A percentile compares a stretch with the other conserved stretches of the same genome.
Evolutionary conservation across 2,329 filamentous ascomycete species (phyloP).

Genomic region (Eutypa lata): DNA sequence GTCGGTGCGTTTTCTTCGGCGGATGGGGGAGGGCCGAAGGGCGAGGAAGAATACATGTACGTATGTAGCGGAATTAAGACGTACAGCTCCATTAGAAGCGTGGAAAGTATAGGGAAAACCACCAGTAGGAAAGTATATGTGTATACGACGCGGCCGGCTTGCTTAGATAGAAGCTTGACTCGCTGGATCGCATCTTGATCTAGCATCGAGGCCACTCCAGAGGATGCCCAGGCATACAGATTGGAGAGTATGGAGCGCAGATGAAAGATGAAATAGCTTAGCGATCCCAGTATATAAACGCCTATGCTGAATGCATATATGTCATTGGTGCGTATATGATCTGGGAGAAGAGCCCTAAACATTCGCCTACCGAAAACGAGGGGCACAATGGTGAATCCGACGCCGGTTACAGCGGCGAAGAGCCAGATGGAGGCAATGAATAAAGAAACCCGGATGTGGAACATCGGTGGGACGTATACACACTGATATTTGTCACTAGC

Average conservation of each 20-base stretch:
- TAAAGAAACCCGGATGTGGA: conserved; percentile 72
- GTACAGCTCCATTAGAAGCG: conserved; percentile 82
- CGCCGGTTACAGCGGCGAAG: conserved; percentile 84
- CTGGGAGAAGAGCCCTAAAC: conserved; percentile 69
- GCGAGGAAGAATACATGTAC: conserved; percentile 53
- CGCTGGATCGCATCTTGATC: conserved; percentile 29
- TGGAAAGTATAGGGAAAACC: conserved; percentile 78
- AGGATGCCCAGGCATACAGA: conserved; percentile 28
- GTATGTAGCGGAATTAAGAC: conserved; percentile 83
- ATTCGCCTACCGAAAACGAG: conserved; percentile 79
- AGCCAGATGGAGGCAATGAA: conserved; percentile 92
- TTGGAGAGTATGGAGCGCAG: conserved; percentile 35
- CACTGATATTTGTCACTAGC: conserved; percentile 62
- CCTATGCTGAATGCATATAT: conserved; percentile 95
- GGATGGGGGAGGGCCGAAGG: conserved; percentile 9
- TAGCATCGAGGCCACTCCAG: conserved; percentile 21
- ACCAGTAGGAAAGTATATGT: conserved; percentile 71
- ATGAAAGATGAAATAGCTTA: conserved; percentile 61
- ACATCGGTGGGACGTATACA: conserved; percentile 82
- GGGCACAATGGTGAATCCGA: conserved; percentile 81
- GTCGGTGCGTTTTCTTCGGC: conserved; percentile 22
- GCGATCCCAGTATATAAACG: conserved; percentile 72
- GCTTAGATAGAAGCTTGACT: conserved; percentile 25
- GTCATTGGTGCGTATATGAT: conserved; percentile 78
- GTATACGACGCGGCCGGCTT: conserved; percentile 59